A percentile compares a stretch with the other conserved stretches of the same genome.
Evolutionary conservation across 805 yeast genomes (phyloP).

Genomic region (Barnettozyma pratensis): DNA sequence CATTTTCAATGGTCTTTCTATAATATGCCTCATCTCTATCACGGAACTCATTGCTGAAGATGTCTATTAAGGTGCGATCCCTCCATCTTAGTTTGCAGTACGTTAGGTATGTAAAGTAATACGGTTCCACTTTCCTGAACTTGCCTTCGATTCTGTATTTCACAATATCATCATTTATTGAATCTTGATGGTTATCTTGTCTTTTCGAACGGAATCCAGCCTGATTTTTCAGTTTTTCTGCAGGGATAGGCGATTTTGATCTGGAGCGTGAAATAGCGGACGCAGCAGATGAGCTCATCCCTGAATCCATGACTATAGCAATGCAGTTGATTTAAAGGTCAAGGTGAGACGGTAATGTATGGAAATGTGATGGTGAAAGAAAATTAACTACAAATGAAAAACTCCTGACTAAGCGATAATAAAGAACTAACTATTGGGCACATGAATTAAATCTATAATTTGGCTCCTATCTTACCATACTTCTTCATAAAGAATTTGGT

Average conservation of each 20-base stretch:
- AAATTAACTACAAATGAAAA: too few relatives aligned
- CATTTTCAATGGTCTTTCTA: slow-evolving; percentile 44
- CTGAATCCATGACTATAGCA: neutral
- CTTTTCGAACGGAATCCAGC: slow-evolving; percentile 18
- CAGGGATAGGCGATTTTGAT: slow-evolving; percentile 5
- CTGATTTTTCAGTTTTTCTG: slow-evolving; percentile 16
- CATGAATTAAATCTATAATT: neutral
- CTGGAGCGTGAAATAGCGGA: slow-evolving; percentile 6
- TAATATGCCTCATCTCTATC: slow-evolving; percentile 70
- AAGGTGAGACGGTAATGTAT: too few relatives aligned
- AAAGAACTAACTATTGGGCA: too few relatives aligned
- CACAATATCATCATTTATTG: slow-evolving; percentile 37
- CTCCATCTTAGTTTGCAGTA: slow-evolving; percentile 90
- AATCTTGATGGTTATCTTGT: slow-evolving; percentile 17
- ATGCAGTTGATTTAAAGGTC: too few relatives aligned
- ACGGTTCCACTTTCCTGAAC: slow-evolving; percentile 74
- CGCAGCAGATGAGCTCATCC: slow-evolving; percentile 1
- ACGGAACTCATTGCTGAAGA: slow-evolving; percentile 80
- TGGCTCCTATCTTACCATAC: slow-evolving; percentile 5
- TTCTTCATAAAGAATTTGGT: slow-evolving; percentile 9
- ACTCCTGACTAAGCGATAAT: neutral
- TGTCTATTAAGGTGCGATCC: slow-evolving; percentile 71
- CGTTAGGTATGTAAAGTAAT: slow-evolving; percentile 84
- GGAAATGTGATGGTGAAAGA: too few relatives aligned
- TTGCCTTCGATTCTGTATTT: slow-evolving; percentile 52